phyloP scores from a whole-genome alignment of 169 alveolate genomes.

The Theileria equi region DNA sequence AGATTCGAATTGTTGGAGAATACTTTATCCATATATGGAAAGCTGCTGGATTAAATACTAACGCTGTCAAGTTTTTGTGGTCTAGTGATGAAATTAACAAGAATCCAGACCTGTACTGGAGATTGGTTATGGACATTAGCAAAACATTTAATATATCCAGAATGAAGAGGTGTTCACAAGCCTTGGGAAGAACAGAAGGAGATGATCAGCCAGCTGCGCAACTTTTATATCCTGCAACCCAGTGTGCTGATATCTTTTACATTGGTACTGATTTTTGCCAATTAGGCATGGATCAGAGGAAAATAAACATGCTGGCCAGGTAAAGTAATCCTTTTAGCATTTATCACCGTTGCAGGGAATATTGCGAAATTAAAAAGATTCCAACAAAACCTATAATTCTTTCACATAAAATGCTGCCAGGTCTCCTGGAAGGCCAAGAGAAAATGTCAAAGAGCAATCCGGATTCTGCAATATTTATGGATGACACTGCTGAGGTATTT shows the following conservation, averaged over 20 bases:
- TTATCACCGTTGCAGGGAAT: conserved; percentile 58
- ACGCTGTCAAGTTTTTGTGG: conserved; percentile 96
- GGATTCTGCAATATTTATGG: conserved; percentile 98
- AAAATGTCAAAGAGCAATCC: conserved; percentile 95
- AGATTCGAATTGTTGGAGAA: conserved; percentile 91
- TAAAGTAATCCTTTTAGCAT: background rate
- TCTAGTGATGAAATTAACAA: conserved; percentile 96
- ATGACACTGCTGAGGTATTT: conserved; percentile 82
- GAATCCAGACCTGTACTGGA: conserved; percentile 95
- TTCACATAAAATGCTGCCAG: conserved; percentile 95
- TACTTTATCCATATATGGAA: conserved; percentile 98
- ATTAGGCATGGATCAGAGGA: conserved; percentile 98
- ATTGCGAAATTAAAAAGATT: conserved; percentile 82
- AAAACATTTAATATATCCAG: conserved; percentile 86
- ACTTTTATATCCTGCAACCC: conserved; percentile 95
- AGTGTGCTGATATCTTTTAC: conserved; percentile 98
- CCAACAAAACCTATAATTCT: conserved; percentile 88
- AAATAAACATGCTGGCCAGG: conserved; percentile 98
- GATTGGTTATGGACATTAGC: conserved; percentile 93
- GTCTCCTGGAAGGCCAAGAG: conserved; percentile 94
- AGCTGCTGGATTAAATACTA: conserved; percentile 99
- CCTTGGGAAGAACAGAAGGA: conserved; percentile 97
- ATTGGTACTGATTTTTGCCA: conserved; percentile 98
- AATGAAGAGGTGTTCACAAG: conserved; percentile 95
- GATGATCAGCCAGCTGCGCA: conserved; percentile 91